Evolutionary conservation across 2,329 filamentous ascomycete genomes (phyloP).

Genomic region (Nemania serpens): DNA sequence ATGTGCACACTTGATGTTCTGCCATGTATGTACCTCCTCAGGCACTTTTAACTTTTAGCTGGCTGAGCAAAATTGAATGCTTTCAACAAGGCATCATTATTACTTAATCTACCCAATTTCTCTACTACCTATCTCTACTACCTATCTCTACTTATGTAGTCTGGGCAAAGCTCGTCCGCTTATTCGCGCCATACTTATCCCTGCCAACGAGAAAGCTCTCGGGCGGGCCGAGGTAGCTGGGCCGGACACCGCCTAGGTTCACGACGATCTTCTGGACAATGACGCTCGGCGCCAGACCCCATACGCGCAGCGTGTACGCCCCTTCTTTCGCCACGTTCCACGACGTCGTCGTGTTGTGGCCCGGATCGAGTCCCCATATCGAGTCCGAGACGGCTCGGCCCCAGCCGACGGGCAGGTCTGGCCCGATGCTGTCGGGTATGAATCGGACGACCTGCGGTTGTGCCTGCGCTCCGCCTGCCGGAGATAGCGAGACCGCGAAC

Average conservation of each 20-base stretch:
- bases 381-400: conserved; percentile 49
- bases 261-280: conserved; percentile 62
- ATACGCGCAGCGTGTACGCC: conserved; percentile 55
- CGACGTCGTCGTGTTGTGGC: conserved; percentile 51
- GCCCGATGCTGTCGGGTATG: conserved; percentile 49
- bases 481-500: conserved; percentile 41
- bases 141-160: neutral
- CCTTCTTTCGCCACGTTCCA: conserved; percentile 49
- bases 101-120: neutral
- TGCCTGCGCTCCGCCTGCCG: conserved; percentile 38
- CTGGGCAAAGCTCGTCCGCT: conserved; percentile 45
- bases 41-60: no score
- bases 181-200: conserved; percentile 45
- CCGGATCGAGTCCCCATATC: conserved; percentile 50
- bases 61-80: no score
- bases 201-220: conserved; percentile 56
- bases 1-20: no score
- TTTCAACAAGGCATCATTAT: no score
- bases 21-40: no score
- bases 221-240: conserved; percentile 61
- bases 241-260: conserved; percentile 58
- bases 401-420: conserved; percentile 49
- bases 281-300: conserved; percentile 57
- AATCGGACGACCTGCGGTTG: conserved; percentile 45
- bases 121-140: neutral